Evolutionary conservation across 169 alveolate species (phyloP).

Genomic region (Amoebophrya sp.): DNA sequence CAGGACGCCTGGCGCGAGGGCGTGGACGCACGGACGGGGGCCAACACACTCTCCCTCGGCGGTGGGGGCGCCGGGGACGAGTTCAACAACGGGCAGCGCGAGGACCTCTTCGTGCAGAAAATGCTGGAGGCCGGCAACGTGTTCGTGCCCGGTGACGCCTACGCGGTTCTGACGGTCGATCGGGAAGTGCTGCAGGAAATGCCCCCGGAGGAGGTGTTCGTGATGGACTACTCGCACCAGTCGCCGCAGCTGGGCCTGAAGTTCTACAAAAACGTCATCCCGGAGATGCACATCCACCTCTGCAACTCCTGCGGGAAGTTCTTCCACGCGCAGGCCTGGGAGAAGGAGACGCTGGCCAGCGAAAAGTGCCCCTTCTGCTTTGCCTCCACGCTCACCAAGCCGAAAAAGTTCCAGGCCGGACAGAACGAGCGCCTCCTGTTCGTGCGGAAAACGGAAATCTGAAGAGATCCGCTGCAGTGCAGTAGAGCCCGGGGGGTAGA

Average conservation of each 20-base stretch:
- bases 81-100: no score
- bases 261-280: neutral
- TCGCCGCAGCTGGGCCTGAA: no score
- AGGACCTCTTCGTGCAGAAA: neutral
- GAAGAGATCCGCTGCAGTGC: no score
- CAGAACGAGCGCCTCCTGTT: neutral
- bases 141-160: neutral
- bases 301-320: neutral
- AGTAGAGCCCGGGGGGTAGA: no score
- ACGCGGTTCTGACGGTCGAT: neutral
- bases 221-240: neutral
- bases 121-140: neutral
- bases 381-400: neutral
- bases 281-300: neutral
- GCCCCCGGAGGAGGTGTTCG: neutral
- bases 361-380: neutral
- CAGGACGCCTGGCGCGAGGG: constrained; percentile 9
- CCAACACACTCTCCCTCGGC: neutral
- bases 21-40: neutral
- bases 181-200: neutral
- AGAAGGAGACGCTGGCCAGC: neutral
- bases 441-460: neutral
- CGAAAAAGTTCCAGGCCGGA: neutral
- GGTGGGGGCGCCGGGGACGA: neutral
- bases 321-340: constrained; percentile 15